Conservation (phyloP, 1,284 basidiomycete species). For the Cystobasidium slooffiae region DNA sequence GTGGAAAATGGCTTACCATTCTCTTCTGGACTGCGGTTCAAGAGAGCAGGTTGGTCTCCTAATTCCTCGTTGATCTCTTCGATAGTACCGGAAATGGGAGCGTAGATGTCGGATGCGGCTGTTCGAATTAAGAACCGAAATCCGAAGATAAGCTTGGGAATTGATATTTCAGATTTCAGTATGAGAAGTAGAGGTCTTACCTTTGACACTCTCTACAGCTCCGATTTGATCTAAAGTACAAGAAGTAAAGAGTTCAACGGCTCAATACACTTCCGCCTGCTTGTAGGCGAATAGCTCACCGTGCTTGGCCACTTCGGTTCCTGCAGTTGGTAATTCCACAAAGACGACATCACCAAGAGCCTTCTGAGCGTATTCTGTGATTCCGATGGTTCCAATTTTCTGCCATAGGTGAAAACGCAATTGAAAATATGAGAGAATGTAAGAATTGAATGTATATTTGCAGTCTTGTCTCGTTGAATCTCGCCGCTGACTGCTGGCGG, state of each 20-base stretch:
- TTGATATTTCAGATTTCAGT: conserved; percentile 21
- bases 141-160: not conserved
- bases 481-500: not conserved
- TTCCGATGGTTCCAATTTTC: conserved; percentile 77
- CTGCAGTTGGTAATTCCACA: conserved; percentile 84
- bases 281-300: conserved; percentile 62
- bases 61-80: conserved; percentile 78
- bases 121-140: not conserved
- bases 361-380: conserved; percentile 92
- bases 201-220: conserved; percentile 95
- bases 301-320: conserved; percentile 71
- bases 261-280: not conserved
- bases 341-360: conserved; percentile 96
- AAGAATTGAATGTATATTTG: not conserved
- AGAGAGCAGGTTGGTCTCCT: conserved; percentile 71
- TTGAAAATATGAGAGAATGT: not conserved
- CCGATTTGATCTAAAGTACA: conserved; percentile 78
- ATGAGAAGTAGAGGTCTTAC: conserved; percentile 53
- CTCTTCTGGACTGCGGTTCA: conserved; percentile 87
- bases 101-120: conserved; percentile 65
- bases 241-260: not conserved
- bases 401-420: not conserved
- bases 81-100: conserved; percentile 85
- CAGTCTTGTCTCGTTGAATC: not conserved
- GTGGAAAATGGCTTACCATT: conserved; percentile 68